Evolutionary conservation across 116 monocot species (phyloP).

Genomic region (Zostera marina): DNA sequence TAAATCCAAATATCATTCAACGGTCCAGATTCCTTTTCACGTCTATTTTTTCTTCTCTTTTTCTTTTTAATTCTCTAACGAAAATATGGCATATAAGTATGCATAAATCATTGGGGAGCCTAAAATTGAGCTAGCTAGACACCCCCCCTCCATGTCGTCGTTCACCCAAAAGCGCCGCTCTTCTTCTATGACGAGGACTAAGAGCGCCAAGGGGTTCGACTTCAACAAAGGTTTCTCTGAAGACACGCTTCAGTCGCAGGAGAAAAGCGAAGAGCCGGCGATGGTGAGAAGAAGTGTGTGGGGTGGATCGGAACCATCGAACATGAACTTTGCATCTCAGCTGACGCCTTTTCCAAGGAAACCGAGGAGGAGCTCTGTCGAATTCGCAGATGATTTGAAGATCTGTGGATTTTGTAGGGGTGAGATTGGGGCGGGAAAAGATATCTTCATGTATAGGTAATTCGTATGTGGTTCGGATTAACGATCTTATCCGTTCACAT

Average conservation of each 20-base stretch:
- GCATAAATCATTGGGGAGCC: too few species aligned
- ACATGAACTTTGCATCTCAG: not conserved
- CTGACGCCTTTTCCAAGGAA: constrained; percentile 5
- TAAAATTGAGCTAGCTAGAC: too few species aligned
- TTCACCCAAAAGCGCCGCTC: not conserved
- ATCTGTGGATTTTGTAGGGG: constrained; percentile 28
- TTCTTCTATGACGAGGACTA: not conserved
- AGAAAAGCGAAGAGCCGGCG: not conserved
- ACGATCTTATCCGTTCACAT: too few species aligned
- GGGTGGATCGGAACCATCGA: not conserved
- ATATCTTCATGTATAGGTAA: constrained; percentile 28
- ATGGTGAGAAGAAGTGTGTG: not conserved
- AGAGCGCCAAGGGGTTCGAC: not conserved
- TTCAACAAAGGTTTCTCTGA: not conserved
- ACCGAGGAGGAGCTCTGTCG: constrained; percentile 11
- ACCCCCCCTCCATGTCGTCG: not conserved
- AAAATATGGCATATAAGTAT: too few species aligned
- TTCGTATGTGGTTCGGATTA: too few species aligned
- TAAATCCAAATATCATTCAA: too few species aligned
- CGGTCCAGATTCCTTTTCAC: too few species aligned
- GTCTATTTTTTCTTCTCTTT: too few species aligned
- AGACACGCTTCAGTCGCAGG: not conserved
- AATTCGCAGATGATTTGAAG: constrained; percentile 13
- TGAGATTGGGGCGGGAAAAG: constrained; percentile 19
- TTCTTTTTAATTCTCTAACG: too few species aligned